Base-by-base conservation (phyloP, 1,284 basidiomycete species). In the Melampsora larici-populina region DNA sequence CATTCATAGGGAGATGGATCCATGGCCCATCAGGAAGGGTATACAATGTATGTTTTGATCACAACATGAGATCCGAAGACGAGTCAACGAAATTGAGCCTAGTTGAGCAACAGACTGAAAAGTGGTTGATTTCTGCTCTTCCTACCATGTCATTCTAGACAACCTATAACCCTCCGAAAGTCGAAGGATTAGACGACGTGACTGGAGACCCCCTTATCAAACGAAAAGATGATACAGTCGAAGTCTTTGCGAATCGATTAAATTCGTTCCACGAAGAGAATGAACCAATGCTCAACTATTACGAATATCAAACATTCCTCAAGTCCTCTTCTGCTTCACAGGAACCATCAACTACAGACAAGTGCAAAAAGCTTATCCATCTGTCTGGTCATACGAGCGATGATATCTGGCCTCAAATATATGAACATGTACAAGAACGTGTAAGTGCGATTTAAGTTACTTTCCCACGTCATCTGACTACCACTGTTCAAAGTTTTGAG, bases 11-110 rank as follows among this genome's bases (percentile, higher is more conserved):
- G 81, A 91, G 95, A 71, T 98, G 92, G 93, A 89, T 98, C 5
- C 96, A 99, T 84, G 87, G 93, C 1, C 89, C 93, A 1, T 95
- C 92, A 0, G 97, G 97, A 5, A 88, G 97, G 26, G 91, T 98
- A 18, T 99, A 99, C 87, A 97, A 96, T 84, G 88, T 90, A 82
- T 89, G 90, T 18, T 94, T 92, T 36, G 36, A 4, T 36, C 36
- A 36, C 36, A 36, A 36, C 9, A 4, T 36, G 36, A 36, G 3
- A 36, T 36, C 9, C 36, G 36, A 36, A 36, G 36, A 36, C 36
- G 36, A 36, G 36, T 36, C 36, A 36, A 36, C 36, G 36, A 36
- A 9, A 4, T 36, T 36, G 5, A 3, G 36, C 9, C 36, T 36
- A n/a, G n/a, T n/a, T n/a, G n/a, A 36, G 36, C 36, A 3, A 36